Evolutionary conservation across 106 monocot species (phyloP), one percentile per base, ranked within the genome.

Genomic region (Allium cepa): DNA sequence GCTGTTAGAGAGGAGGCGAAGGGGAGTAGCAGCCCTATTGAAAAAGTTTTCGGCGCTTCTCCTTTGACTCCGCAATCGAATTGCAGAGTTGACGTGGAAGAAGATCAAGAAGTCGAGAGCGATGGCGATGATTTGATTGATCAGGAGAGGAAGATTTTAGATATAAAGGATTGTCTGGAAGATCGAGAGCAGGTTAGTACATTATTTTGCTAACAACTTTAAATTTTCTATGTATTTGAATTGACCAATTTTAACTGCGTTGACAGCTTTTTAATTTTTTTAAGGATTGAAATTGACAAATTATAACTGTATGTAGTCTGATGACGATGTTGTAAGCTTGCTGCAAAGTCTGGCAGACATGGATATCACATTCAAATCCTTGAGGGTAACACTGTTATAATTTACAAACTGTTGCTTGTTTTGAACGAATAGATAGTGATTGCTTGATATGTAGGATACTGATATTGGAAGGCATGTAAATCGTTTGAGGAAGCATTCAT

Each of bases 401-500:
- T 17, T 17, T 17, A 60, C 8, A 11, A 55, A 60, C n/a, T 18
- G 2, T 5, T 17, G 3, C 59, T 15, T 15, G n/a, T 4, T 60
- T 60, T 60, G n/a, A 17, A 22, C 1, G 11, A 36, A 18, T 45
- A 28, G n/a, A 17, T 8, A 4, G 8, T 9, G 59, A 59, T 59
- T 59, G 8, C 9, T 17, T 57, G 6, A 10, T 62, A 63, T 59
- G 22, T 16, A 86, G 82, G 79, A 77, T 56, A 87, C 82, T 47
- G 79, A 87, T 45, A 77, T 87, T 6, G 87, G 87, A 27, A 77
- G 82, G 61, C 76, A 83, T 69, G 87, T 87, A 59, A 82, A 82
- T 47, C 56, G 69, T 12, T 47, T 87, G 46, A 58, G 79, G 46
- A 87, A 83, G 77, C 87, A 87, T 66, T 71, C 76, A 14, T 83